Percentiles rank a stretch among this genome's conserved stretches.
These are phyloP conservation scores for Stylosanthes scabra DNA, from an alignment of 331 rosid species.

Conservation along the genomic window DNA sequence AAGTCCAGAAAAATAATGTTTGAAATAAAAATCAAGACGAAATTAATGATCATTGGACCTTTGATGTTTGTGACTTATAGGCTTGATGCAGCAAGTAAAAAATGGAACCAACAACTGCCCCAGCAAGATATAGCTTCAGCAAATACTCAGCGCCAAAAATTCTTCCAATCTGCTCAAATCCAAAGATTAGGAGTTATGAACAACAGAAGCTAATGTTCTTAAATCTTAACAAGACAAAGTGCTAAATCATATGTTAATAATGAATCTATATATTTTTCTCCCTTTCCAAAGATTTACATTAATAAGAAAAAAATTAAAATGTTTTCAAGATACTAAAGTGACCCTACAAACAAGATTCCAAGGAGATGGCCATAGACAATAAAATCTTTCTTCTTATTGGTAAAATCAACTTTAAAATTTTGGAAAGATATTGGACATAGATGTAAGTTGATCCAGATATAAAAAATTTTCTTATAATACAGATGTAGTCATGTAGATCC, in stretches of 20 bases:
- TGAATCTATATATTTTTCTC: not conserved
- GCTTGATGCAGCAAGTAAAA: conserved; percentile 71
- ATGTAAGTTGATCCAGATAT: no score
- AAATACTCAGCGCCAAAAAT: conserved; percentile 73
- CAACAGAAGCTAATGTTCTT: conserved; percentile 32
- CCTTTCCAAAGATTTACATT: no score
- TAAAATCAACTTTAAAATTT: conserved; percentile 20
- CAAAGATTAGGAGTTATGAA: conserved; percentile 38
- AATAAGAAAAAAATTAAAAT: not conserved
- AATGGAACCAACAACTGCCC: conserved; percentile 81
- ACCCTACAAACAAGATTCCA: not conserved
- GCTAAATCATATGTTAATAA: conserved; percentile 22
- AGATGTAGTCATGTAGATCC: no score
- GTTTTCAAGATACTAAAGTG: not conserved
- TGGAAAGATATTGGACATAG: no score
- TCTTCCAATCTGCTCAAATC: conserved; percentile 68
- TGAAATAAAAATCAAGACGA: no score
- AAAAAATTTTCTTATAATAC: no score
- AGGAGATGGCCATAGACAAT: conserved; percentile 7
- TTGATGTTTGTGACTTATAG: conserved; percentile 62
- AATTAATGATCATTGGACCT: conserved; percentile 58
- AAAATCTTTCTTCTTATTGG: conserved; percentile 1
- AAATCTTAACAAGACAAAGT: conserved; percentile 10
- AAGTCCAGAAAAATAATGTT: no score
- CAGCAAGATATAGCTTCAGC: conserved; percentile 85